Base-by-base conservation (phyloP, 2,329 filamentous ascomycete genomes). In the Fulvia fulva region DNA sequence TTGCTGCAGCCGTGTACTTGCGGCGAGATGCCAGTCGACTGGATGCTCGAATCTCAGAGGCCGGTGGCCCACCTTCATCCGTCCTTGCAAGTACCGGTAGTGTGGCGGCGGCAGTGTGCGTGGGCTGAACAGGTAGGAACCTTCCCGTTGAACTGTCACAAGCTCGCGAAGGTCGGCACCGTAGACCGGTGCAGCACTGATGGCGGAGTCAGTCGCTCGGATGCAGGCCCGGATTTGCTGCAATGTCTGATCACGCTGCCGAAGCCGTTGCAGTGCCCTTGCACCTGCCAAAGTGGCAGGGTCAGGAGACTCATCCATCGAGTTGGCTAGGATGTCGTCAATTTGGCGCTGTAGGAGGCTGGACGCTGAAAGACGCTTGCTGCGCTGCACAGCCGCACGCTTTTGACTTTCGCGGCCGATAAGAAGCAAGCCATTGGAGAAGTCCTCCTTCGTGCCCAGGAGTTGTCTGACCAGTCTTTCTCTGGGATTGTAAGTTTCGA, bases 401-500 rank as follows among this genome's bases (percentile, higher is more conserved):
- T 63, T 56, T 12, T 59, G 56, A n/a, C 30, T 26, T 43, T 71
- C 69, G 28, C 61, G 58, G 4, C 26, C 51, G 12, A 57, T 49
- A n/a, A 70, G 16, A 9, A 67, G 46, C 11, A 71, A 34, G 9
- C 46, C 53, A 21, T 25, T 19, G 6, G 70, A 63, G 5, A 55
- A 25, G 7, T 60, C 57, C 1, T 52, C 34, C n/a, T 34, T 19
- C 28, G 44, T 56, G 7, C 70, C 69, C 8, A 71, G 63, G 55
- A 72, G 83, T 52, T 81, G 81, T 21, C 88, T 83, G 45, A 97
- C 77, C 25, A 90, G 78, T 2, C 84, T 76, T 62, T 95, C 89
- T 30, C 87, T 89, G 53, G 84, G 79, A 65, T 88, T 86, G 68
- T 87, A 97, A 34, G 88, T 84, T 1, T 88, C 85, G 8, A 87